Base-by-base conservation (phyloP, 139 green algal species). In the Tetraselmis striata region DNA sequence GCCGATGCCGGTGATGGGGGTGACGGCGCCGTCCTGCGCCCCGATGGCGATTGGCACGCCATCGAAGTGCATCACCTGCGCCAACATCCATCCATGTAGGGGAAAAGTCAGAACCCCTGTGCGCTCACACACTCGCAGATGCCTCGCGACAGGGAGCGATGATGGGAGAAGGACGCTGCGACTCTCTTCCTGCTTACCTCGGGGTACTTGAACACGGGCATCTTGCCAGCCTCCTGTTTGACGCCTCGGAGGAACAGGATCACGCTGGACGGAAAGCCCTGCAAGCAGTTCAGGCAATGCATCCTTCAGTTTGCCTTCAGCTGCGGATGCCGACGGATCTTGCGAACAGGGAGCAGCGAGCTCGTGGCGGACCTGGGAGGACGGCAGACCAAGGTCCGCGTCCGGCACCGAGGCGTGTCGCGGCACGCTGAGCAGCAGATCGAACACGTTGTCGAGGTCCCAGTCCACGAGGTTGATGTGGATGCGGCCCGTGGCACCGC, bases 1-100 rank as follows among this genome's bases (percentile, higher is more conserved):
- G 28, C 80, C 80, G 30, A 84, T 59, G 24, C 25, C 74, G n/a
- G 23, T 77, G 2, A 31, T 30, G 74, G 74, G n/a, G n/a, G 25
- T 28, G 23, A 29, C 74, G 23, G 74, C 11, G 25, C n/a, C n/a
- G 74, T 31, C 74, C 26, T 29, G n/a, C 75, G 26, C 58, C 23
- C 81, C 81, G 11, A 84, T 80, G 18, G 83, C 45, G 18, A 84
- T 45, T 2, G 81, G 81, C 22, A 32, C 26, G 23, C 81, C 81
- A 28, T 84, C 30, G 81, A 81, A 80, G 81, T 84, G 81, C 25
- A 84, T 28, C 18, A 84, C 29, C n/a, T n/a, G n/a, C n/a, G n/a
- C n/a, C n/a, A n/a, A n/a, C n/a, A n/a, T n/a, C n/a, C n/a, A n/a
- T n/a, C n/a, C n/a, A n/a, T n/a, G n/a, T n/a, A n/a, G n/a, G n/a